Evolutionary conservation across 1,139 yeast species (phyloP).

Genomic region (Zygosaccharomyces pseudobailii): DNA sequence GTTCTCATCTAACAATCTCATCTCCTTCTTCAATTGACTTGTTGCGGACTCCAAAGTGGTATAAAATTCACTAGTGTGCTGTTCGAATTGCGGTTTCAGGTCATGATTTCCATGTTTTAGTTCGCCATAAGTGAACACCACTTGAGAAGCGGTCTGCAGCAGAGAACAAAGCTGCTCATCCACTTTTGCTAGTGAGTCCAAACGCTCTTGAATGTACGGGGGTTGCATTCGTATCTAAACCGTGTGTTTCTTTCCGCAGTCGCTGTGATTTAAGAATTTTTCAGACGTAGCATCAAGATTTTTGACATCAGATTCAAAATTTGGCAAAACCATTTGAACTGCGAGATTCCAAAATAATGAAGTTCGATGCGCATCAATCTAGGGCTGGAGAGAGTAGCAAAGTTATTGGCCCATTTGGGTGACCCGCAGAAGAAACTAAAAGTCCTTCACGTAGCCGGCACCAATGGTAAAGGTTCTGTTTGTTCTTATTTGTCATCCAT

Average conservation of each 20-base stretch:
- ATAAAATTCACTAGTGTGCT: constrained; percentile 28
- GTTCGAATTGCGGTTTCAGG: constrained; percentile 28
- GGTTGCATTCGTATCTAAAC: constrained; percentile 23
- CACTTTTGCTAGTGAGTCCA: constrained; percentile 36
- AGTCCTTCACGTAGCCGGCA: constrained; percentile 84
- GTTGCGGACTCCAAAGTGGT: constrained; percentile 24
- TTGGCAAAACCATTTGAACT: not conserved
- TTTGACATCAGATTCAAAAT: not conserved
- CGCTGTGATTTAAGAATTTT: not conserved
- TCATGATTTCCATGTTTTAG: constrained; percentile 29
- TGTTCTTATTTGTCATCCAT: constrained; percentile 71
- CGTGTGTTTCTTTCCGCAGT: not conserved
- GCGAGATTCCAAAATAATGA: not conserved
- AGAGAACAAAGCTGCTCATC: constrained; percentile 39
- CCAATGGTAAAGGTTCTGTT: constrained; percentile 92
- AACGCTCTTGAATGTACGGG: constrained; percentile 37
- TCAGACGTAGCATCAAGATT: not conserved
- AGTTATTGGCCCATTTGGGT: constrained; percentile 56
- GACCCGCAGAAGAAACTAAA: constrained; percentile 62
- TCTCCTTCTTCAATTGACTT: constrained; percentile 24
- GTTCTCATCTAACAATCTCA: constrained; percentile 29
- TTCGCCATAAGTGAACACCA: constrained; percentile 35
- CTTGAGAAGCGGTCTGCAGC: constrained; percentile 38
- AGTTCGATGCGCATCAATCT: constrained; percentile 48
- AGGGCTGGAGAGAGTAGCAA: constrained; percentile 59